A percentile compares a stretch with the other conserved stretches of the same genome.
These are phyloP conservation scores for Cryphonectria parasitica DNA, from an alignment of 2,329 filamentous ascomycete genomes.

Conservation along the genomic window DNA sequence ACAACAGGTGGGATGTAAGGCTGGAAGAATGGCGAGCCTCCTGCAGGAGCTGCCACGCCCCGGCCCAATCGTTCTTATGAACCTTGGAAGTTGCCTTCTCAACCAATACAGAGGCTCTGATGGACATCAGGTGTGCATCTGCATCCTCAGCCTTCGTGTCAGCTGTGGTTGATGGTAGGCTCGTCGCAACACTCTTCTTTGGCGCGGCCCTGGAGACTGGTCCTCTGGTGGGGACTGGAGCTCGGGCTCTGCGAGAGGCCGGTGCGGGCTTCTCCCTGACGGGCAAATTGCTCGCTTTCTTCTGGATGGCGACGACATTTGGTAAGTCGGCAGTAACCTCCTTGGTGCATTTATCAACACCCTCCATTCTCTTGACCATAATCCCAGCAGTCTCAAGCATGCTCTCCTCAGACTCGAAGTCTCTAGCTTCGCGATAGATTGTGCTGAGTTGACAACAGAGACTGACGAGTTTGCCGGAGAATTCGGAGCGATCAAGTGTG, in stretches of 20 bases:
- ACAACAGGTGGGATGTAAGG: constrained; percentile 43
- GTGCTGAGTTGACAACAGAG: constrained; percentile 61
- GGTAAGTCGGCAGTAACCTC: not conserved
- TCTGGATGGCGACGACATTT: constrained; percentile 40
- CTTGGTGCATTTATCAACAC: not conserved
- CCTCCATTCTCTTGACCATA: constrained; percentile 44
- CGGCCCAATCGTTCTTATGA: constrained; percentile 57
- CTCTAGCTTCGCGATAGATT: constrained; percentile 55
- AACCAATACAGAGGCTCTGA: constrained; percentile 46
- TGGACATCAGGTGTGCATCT: constrained; percentile 41
- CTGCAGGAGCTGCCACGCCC: constrained; percentile 33
- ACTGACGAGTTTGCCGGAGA: constrained; percentile 48
- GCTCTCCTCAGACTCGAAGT: constrained; percentile 47
- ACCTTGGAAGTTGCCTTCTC: constrained; percentile 52
- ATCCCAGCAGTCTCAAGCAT: constrained; percentile 55
- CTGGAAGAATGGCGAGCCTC: constrained; percentile 24
- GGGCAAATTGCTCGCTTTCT: constrained; percentile 41
- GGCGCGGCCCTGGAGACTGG: constrained; percentile 5
- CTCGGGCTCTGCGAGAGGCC: constrained; percentile 35
- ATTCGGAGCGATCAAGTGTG: constrained; percentile 51
- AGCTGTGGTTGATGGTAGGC: constrained; percentile 23
- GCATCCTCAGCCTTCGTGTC: constrained; percentile 25
- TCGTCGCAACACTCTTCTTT: constrained; percentile 30
- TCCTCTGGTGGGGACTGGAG: constrained; percentile 3
- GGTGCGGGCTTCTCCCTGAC: constrained; percentile 38